Base-by-base conservation (phyloP, 208 protist genomes). In the Crithidia brevicula region DNA sequence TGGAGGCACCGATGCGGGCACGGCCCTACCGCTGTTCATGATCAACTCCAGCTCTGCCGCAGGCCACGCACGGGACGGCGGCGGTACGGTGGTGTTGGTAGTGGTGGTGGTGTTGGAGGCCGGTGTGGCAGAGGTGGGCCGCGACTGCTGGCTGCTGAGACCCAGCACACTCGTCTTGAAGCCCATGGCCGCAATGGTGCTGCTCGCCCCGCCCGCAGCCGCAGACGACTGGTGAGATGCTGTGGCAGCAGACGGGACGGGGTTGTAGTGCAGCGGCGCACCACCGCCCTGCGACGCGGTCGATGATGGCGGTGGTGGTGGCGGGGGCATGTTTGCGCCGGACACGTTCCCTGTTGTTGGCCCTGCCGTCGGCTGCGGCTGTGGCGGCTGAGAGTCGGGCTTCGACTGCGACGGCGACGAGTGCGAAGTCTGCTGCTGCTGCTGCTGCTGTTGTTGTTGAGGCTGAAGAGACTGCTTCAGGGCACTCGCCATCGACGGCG, bases 31-130 rank as follows among this genome's bases (percentile, higher is more conserved):
- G 28, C 59, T 84, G 45, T 74, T 66, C 61, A 93, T 70, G 46
- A 82, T 45, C 49, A 77, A 50, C 75, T 93, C 88, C 42, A 93
- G 62, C 33, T 93, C 88, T 23, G 79, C 72, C 46, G 77, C 85
- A 2, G 67, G 64, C 85, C 84, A 91, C 51, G 77, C 60, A 38
- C 70, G 51, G 28, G 65, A 45, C 52, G 51, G 53, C 22, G 58
- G 49, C 15, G 43, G 33, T 28, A 34, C 30, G 61, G 53, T 34
- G 58, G 30, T 33, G 60, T 25, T 15, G 33, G 53, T 22, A 5
- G n/a, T n/a, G n/a, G n/a, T n/a, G 61, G 53, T 34, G 58, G 30
- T 33, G 60, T 25, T 15, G 33, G 53, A 18, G 7, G 54, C 42
- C 34, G 54, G 22, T 11, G 40, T 54, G 16, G 57, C 25, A 8